Conservation (phyloP, 1,284 basidiomycete species). For the Leccinum fuscescens region DNA sequence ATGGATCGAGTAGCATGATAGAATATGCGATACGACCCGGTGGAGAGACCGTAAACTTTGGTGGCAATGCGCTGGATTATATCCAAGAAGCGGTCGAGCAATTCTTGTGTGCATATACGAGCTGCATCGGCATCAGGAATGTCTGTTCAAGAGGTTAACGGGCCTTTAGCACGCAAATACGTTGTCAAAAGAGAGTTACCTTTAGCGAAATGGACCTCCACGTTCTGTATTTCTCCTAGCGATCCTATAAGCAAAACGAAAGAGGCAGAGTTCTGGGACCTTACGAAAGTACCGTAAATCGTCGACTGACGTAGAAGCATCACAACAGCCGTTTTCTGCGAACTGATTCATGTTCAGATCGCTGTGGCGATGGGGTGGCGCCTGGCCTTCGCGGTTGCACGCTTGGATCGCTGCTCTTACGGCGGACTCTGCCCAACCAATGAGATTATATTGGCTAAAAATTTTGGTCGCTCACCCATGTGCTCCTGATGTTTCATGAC, state of each 20-base stretch:
- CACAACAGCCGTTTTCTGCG: conserved; percentile 1
- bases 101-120: conserved; percentile 46
- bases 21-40: conserved; percentile 79
- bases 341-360: background rate
- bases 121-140: conserved; percentile 35
- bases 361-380: background rate
- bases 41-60: conserved; percentile 59
- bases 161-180: background rate
- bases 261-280: background rate
- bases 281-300: background rate
- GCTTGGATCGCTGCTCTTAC: background rate
- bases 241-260: background rate
- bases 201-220: background rate
- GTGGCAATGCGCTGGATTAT: conserved; percentile 55
- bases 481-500: background rate
- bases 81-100: too few relatives aligned
- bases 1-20: conserved; percentile 83
- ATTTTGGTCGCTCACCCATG: background rate
- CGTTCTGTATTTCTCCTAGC: background rate
- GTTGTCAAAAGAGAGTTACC: background rate
- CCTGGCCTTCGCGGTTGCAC: background rate
- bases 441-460: background rate
- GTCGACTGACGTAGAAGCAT: background rate
- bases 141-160: conserved; percentile 27
- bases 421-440: background rate